phyloP scores from a whole-genome alignment of 306 rosid genomes.

The Fagus sylvatica region DNA sequence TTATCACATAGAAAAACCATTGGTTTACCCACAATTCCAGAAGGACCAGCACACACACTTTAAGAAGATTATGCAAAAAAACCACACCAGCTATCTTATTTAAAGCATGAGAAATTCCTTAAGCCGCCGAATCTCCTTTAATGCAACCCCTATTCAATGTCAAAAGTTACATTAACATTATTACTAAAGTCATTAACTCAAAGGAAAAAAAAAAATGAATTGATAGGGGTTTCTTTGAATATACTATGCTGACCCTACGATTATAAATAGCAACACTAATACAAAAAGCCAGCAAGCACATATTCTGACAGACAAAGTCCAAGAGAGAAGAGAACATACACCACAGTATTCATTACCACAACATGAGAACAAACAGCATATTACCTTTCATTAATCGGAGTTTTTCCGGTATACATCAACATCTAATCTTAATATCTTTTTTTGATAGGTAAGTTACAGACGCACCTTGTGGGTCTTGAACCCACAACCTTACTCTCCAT shows the following conservation, averaged over 20 bases:
- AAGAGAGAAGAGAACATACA: not conserved
- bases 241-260: not conserved
- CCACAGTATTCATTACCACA: not conserved
- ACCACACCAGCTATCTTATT: not conserved
- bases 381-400: not conserved
- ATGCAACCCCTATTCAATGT: not conserved
- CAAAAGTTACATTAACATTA: not conserved
- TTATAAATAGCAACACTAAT: not conserved
- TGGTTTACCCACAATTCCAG: not conserved
- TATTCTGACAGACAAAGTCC: not conserved
- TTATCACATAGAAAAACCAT: not conserved
- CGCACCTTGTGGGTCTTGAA: no score
- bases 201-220: not conserved
- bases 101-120: not conserved
- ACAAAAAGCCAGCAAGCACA: not conserved
- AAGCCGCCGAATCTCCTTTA: not conserved
- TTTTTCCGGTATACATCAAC: not conserved
- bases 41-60: not conserved
- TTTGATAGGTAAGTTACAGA: no score
- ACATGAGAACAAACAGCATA: not conserved
- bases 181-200: not conserved
- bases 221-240: not conserved
- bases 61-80: not conserved
- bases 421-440: not conserved
- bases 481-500: no score